Evolutionary conservation across 345 rosid species (phyloP).

Genomic region (Clarkia xantiana): DNA sequence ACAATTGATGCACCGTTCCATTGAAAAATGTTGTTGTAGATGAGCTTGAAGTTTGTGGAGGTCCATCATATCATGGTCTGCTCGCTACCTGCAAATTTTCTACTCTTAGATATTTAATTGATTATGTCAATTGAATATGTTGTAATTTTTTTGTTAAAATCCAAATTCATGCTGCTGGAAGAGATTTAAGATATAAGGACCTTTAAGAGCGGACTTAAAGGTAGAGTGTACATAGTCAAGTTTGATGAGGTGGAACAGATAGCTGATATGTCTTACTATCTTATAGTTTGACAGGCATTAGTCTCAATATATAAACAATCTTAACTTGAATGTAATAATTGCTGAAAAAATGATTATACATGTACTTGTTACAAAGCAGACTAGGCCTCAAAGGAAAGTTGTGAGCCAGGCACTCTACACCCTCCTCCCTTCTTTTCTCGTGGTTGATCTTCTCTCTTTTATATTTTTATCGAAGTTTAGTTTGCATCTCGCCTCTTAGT

Average conservation of each 20-base stretch:
- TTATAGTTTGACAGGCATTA: too few species aligned
- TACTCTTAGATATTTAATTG: background rate
- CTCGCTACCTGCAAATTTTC: too few species aligned
- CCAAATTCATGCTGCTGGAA: slow-evolving; percentile 92
- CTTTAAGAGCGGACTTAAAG: slow-evolving; percentile 74
- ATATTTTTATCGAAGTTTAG: too few species aligned
- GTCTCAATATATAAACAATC: too few species aligned
- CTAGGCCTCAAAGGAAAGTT: slow-evolving; percentile 94
- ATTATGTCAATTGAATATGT: background rate
- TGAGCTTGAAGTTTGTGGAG: too few species aligned
- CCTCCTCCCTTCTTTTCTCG: background rate
- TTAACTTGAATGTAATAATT: too few species aligned
- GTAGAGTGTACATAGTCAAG: slow-evolving; percentile 87
- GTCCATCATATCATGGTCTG: too few species aligned
- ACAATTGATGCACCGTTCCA: background rate
- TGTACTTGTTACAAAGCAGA: slow-evolving; percentile 93
- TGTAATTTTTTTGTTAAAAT: slow-evolving; percentile 89
- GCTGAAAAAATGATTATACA: slow-evolving; percentile 95
- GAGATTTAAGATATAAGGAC: slow-evolving; percentile 93
- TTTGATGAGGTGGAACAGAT: slow-evolving; percentile 57
- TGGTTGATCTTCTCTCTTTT: background rate
- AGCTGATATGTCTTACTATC: slow-evolving; percentile 47
- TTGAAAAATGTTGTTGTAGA: background rate
- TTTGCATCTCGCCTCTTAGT: too few species aligned
- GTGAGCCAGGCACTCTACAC: slow-evolving; percentile 77